Evolutionary conservation across 257 asterid species (phyloP).

Genomic region (Lantana camara): DNA sequence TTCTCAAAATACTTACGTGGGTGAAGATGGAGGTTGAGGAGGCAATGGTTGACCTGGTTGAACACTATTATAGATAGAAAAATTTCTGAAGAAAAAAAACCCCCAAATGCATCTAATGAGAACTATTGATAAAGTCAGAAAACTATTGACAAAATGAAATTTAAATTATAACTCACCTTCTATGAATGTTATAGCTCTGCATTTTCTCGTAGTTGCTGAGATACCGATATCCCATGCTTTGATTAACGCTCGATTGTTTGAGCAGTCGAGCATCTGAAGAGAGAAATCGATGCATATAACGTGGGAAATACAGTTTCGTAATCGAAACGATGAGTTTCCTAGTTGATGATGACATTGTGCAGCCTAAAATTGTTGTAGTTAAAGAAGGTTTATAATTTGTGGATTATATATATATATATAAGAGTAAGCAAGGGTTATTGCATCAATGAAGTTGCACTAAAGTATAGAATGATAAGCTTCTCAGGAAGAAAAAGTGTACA

Average conservation of each 20-base stretch:
- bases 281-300: not conserved
- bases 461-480: not conserved
- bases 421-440: not conserved
- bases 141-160: not conserved
- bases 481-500: slow-evolving; percentile 16
- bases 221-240: slow-evolving; percentile 24
- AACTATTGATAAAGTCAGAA: not conserved
- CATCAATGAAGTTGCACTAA: not conserved
- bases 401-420: not conserved
- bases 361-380: not conserved
- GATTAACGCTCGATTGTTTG: slow-evolving; percentile 17
- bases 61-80: slow-evolving; percentile 30
- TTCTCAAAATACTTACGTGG: slow-evolving; percentile 31
- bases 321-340: slow-evolving; percentile 23
- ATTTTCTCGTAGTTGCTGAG: slow-evolving; percentile 24
- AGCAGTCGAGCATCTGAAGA: slow-evolving; percentile 7
- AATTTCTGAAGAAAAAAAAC: slow-evolving; percentile 26
- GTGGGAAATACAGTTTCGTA: slow-evolving; percentile 28
- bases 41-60: slow-evolving; percentile 48
- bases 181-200: slow-evolving; percentile 5
- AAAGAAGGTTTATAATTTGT: too few relatives aligned
- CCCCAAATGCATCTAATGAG: too few relatives aligned
- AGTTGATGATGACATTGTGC: slow-evolving; percentile 26
- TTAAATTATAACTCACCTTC: slow-evolving; percentile 28
- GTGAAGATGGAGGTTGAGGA: slow-evolving; percentile 41